A percentile compares a stretch with the other conserved stretches of the same genome.
Evolutionary conservation across 2,329 filamentous ascomycete genomes (phyloP).

Genomic region (Aureobasidium uvarum): DNA sequence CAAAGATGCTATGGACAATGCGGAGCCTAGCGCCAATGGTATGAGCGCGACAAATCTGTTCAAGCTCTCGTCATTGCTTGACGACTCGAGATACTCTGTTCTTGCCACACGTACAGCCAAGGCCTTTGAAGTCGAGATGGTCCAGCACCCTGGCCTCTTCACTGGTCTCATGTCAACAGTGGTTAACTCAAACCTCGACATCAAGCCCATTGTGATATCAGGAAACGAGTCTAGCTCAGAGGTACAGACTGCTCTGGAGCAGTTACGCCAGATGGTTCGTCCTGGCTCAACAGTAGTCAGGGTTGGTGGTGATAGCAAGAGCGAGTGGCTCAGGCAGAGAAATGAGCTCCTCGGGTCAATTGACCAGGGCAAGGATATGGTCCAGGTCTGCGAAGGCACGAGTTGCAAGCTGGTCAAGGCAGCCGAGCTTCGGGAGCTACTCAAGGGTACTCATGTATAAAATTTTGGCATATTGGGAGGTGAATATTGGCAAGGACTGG

Average conservation of each 20-base stretch:
- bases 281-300: slow-evolving; percentile 42
- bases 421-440: slow-evolving; percentile 20
- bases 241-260: slow-evolving; percentile 44
- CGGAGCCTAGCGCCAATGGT: slow-evolving; percentile 86
- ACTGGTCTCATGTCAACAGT: slow-evolving; percentile 74
- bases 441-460: slow-evolving; percentile 24
- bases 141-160: slow-evolving; percentile 92
- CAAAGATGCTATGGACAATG: slow-evolving; percentile 93
- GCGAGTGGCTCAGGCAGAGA: slow-evolving; percentile 52
- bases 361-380: slow-evolving; percentile 43
- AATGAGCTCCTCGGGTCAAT: slow-evolving; percentile 50
- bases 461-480: not conserved
- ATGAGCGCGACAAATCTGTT: slow-evolving; percentile 85
- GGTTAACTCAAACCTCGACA: slow-evolving; percentile 70
- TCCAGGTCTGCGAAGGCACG: slow-evolving; percentile 50
- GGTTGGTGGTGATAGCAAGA: slow-evolving; percentile 39
- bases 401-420: slow-evolving; percentile 36
- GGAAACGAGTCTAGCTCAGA: slow-evolving; percentile 38
- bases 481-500: not conserved
- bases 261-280: slow-evolving; percentile 42
- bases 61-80: slow-evolving; percentile 68
- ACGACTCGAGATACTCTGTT: slow-evolving; percentile 61
- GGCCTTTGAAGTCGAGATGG: slow-evolving; percentile 85
- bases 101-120: slow-evolving; percentile 71
- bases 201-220: slow-evolving; percentile 58